Conservation (phyloP, 2,329 filamentous ascomycete species). For the Colletotrichum simmondsii region DNA sequence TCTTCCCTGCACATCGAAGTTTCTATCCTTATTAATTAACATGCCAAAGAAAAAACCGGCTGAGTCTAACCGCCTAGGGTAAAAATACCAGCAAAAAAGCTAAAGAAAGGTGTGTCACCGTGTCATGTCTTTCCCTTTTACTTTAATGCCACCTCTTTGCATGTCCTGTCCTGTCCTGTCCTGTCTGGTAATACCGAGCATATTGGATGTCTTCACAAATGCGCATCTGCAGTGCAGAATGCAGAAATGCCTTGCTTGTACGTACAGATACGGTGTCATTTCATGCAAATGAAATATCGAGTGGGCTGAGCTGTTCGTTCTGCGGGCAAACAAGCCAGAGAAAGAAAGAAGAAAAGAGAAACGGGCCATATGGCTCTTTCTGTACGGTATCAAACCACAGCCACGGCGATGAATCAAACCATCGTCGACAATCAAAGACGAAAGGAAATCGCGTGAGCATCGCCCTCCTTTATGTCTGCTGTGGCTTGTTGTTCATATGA, state of each 20-base stretch:
- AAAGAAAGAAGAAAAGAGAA: not conserved
- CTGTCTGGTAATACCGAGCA: no score
- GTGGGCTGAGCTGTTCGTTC: constrained; percentile 1
- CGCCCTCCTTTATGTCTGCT: constrained; percentile 1
- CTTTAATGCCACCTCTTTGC: constrained; percentile 10
- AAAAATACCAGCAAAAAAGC: constrained; percentile 5
- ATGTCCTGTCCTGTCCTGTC: no score
- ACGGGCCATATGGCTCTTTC: not conserved
- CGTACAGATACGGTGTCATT: not conserved
- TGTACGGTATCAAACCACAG: not conserved
- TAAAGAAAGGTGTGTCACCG: not conserved
- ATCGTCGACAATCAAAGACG: not conserved
- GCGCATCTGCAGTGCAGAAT: not conserved
- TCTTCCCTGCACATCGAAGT: constrained; percentile 12
- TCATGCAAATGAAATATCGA: not conserved
- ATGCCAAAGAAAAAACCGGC: constrained; percentile 2
- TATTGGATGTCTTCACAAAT: not conserved
- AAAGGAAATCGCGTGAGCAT: not conserved
- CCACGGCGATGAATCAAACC: not conserved
- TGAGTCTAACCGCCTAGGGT: constrained; percentile 14
- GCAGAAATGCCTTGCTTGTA: not conserved
- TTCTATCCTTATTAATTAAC: constrained; percentile 25
- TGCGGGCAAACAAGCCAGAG: not conserved
- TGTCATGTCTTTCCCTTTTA: not conserved
- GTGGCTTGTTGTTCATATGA: not conserved